These are phyloP conservation scores for Pouteria glomerata DNA, from an alignment of 148 eudicot species.

Conservation along the genomic window DNA sequence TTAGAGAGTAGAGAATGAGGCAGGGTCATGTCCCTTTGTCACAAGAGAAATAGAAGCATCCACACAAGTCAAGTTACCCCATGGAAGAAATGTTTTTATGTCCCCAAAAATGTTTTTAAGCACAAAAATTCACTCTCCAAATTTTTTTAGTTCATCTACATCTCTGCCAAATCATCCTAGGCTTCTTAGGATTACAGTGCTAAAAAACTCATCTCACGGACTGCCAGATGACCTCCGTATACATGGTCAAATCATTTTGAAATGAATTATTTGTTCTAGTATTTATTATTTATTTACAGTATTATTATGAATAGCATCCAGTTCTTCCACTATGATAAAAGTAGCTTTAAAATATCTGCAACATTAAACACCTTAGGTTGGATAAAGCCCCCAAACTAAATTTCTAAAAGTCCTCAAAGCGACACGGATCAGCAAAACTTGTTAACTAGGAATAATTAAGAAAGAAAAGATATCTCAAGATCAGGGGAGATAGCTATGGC, in stretches of 20 bases:
- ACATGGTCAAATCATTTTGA: no score
- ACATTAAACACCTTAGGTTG: background rate
- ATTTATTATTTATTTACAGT: no score
- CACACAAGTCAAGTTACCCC: background rate
- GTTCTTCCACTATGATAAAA: background rate
- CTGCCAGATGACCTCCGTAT: background rate
- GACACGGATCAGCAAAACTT: background rate
- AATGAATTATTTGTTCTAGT: no score
- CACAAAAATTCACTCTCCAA: background rate
- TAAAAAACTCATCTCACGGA: background rate
- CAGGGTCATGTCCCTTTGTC: no score
- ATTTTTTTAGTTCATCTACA: background rate
- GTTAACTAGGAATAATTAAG: background rate
- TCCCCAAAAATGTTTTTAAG: background rate
- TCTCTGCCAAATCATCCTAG: background rate
- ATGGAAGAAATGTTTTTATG: background rate
- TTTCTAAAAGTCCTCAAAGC: background rate
- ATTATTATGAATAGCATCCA: background rate
- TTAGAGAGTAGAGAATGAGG: background rate
- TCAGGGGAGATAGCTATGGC: no score
- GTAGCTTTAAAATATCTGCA: background rate
- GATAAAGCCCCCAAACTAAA: background rate
- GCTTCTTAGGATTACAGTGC: background rate
- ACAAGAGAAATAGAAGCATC: background rate
- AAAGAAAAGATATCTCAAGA: background rate